Base-by-base conservation (phyloP, 345 rosid genomes). In the Arabis alpina region DNA sequence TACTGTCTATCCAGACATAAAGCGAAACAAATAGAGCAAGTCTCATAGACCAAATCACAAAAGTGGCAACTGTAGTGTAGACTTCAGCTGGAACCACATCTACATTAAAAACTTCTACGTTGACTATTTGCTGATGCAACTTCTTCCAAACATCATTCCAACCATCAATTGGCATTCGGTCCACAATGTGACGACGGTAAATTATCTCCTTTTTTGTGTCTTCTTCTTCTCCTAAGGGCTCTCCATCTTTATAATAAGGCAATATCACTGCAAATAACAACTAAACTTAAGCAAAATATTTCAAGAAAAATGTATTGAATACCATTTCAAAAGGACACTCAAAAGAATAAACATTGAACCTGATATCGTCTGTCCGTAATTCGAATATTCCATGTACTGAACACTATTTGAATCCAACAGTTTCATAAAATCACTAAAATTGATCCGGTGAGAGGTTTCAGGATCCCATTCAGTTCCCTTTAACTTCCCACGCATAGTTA, bases 81-180 rank as follows among this genome's bases (percentile, higher is more conserved):
- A 88, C 85, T 79, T 90, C 96, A 62, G 93, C 88, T 64, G 82
- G 88, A 55, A 88, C 93, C 2, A 90, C 71, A 73, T 88, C 77
- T n/a, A 85, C 97, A 76, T 93, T 87, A 56, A 80, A 51, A 44
- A 93, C 92, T 75, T 93, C 97, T 28, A 93, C 87, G 76, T 88
- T 88, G 54, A 86, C 91, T 64, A 90, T 82, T 68, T 93, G 98
- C 54, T 88, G 88, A 76, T 93, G 98, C 82, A 93, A 75, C 82
- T 93, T 93, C 63, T 82, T 45, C 98, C 98, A 90, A 48, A 93
- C 93, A 77, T 88, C 96, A 80, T 88, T 90, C 97, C 98, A 90
- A 75, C 92, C 80, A 83, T 93, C 97, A 75, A 93, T 85, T 9
- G 98, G 98, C 98, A 93, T 90, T 49, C 85, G 86, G 19, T 90